phyloP scores from a whole-genome alignment of 2,329 filamentous ascomycete genomes.

The Hypoxylon sp. region DNA sequence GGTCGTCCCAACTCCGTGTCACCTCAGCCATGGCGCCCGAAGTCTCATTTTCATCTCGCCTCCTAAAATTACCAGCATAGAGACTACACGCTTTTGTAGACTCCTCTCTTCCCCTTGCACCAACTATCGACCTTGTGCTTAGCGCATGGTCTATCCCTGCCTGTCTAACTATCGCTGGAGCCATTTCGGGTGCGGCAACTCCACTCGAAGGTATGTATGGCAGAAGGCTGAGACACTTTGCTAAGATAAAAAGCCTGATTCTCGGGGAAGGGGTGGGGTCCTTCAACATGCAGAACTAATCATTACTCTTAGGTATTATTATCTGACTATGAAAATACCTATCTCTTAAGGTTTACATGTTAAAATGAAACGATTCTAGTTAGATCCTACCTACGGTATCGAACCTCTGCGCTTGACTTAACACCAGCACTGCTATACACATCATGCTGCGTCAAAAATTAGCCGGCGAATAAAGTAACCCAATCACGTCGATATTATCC shows the following conservation, averaged over 20 bases:
- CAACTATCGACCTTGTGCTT: background rate
- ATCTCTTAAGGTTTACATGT: background rate
- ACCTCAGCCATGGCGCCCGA: constrained; percentile 16
- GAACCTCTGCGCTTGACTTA: background rate
- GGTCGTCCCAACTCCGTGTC: constrained; percentile 3
- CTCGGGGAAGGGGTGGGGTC: background rate
- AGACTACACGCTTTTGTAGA: constrained; percentile 2
- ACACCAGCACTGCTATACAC: background rate
- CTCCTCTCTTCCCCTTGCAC: constrained; percentile 1
- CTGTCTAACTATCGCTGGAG: background rate
- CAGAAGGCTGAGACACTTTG: constrained; percentile 6
- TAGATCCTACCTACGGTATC: background rate
- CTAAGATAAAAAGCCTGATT: constrained; percentile 4
- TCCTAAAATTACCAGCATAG: constrained; percentile 15
- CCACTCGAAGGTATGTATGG: background rate
- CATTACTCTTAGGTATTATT: background rate
- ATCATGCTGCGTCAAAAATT: background rate
- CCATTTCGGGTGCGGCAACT: background rate
- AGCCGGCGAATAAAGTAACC: background rate
- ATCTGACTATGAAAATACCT: background rate
- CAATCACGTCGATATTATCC: background rate
- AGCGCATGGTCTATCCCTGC: constrained; percentile 3
- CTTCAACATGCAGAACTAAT: background rate
- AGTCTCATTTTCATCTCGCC: constrained; percentile 30
- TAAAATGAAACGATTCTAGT: background rate